These are phyloP conservation scores for Musa schizocarpa DNA, from an alignment of 176 grass and related monocot species.

Conservation along the genomic window DNA sequence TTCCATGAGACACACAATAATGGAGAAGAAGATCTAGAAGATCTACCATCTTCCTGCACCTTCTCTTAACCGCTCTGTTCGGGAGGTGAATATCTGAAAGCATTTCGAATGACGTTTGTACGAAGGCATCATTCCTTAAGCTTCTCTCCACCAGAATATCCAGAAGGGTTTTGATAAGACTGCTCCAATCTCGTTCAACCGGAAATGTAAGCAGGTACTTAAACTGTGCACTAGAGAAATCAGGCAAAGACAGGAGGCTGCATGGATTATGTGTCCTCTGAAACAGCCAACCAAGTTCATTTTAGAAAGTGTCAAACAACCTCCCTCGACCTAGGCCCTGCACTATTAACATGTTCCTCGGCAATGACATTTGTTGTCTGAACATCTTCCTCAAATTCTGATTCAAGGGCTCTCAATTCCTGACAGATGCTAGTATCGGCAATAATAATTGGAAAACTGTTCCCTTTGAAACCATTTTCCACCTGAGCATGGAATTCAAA, in stretches of 20 bases:
- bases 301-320: conserved; percentile 74
- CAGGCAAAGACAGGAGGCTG: conserved; percentile 16
- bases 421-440: conserved; percentile 61
- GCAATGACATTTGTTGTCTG: conserved; percentile 32
- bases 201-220: conserved; percentile 77
- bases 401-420: conserved; percentile 70
- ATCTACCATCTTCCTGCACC: conserved; percentile 66
- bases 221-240: conserved; percentile 67
- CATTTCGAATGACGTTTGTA: conserved; percentile 63
- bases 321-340: conserved; percentile 35
- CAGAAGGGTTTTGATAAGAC: conserved; percentile 67
- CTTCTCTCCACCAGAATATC: conserved; percentile 74
- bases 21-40: conserved; percentile 76
- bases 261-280: conserved; percentile 43
- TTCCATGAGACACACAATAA: conserved; percentile 41
- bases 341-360: conserved; percentile 46
- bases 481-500: conserved; percentile 33
- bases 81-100: conserved; percentile 67
- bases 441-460: conserved; percentile 84
- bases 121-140: conserved; percentile 36
- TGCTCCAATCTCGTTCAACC: conserved; percentile 76
- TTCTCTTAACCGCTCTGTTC: conserved; percentile 91
- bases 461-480: conserved; percentile 96
- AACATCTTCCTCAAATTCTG: conserved; percentile 52
- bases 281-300: conserved; percentile 98